Evolutionary conservation across 176 grass and related monocot species (phyloP).

Genomic region (Triticum turgidum): DNA sequence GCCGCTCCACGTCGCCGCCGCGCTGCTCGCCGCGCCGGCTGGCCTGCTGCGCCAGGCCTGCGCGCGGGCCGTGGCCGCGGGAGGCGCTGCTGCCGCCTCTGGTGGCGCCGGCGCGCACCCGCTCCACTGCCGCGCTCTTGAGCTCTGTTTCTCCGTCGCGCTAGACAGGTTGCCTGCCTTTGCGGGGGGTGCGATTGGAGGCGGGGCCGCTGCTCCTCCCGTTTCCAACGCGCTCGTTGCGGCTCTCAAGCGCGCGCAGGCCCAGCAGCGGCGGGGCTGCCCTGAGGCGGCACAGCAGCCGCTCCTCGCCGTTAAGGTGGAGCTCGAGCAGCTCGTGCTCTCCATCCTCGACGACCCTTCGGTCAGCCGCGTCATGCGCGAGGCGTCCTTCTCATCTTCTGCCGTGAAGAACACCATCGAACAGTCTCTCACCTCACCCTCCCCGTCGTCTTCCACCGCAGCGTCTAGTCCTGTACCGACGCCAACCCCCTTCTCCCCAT

Average conservation of each 20-base stretch:
- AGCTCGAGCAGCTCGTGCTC: conserved; percentile 85
- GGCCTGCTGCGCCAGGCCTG: conserved; percentile 70
- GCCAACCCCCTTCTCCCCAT: conserved; percentile 14
- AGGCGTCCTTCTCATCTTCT: conserved; percentile 80
- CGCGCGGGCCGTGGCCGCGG: conserved; percentile 31
- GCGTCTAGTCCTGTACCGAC: background rate
- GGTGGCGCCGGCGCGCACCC: conserved; percentile 37
- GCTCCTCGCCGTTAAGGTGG: conserved; percentile 83
- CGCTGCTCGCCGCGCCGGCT: conserved; percentile 60
- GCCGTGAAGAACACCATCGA: conserved; percentile 76
- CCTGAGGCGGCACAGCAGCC: conserved; percentile 69
- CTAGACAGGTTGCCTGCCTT: conserved; percentile 72
- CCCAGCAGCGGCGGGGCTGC: conserved; percentile 76
- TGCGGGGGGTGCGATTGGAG: conserved; percentile 11
- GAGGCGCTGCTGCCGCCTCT: background rate
- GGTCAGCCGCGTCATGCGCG: conserved; percentile 93
- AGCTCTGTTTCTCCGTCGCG: conserved; percentile 90
- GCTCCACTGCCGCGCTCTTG: conserved; percentile 81
- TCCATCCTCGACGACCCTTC: conserved; percentile 94
- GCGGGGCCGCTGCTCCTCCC: conserved; percentile 32
- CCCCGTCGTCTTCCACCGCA: conserved; percentile 27
- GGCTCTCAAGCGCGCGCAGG: conserved; percentile 89
- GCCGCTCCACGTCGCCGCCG: conserved; percentile 81
- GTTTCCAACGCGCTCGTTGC: conserved; percentile 84
- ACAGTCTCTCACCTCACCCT: conserved; percentile 58